Base-by-base conservation (phyloP, 148 eudicot species). In the Camellia lanceoleosa region DNA sequence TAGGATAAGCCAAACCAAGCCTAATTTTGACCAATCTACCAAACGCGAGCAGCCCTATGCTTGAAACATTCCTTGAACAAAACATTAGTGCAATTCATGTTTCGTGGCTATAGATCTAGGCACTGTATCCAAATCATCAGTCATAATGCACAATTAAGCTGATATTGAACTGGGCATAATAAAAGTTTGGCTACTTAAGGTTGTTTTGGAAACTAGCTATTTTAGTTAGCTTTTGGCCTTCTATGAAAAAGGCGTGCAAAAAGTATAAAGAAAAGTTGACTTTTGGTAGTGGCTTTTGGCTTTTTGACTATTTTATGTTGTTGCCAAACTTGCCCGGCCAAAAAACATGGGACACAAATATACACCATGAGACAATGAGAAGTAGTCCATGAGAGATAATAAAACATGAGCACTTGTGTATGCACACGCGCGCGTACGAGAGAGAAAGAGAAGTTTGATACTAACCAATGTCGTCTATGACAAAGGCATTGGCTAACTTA, bases 401-500 rank as follows among this genome's bases (percentile, higher is more conserved):
- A 19, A 18, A 19, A 9, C 4, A 47, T 5, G 63, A 7, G 7
- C 38, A 12, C 3, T 5, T 44, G 52, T 49, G 52, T 10, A 55
- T 30, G 38, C 38, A 30, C 38, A 30, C 38, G 0, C 38, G 1
- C 1, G 58, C 8, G 16, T 7, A n/a, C 80, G 62, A 76, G 12
- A 67, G 71, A 71, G 11, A 71, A 62, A 51, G 42, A 49, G 76
- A 47, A 4, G 42, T 41, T 30, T n/a, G 42, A 68, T 54, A 85
- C 90, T 78, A 54, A 92, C 98, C 94, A 62, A 83, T 76, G 79
- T 87, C 90, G 83, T 90, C 97, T 56, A 90, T 82, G 19, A 84
- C 82, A 87, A 92, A 83, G 73, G 95, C 92, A 81, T 91, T 92
- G 1, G 91, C 87, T 79, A 94, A 74, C 82, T 87, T 92, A 73